phyloP scores from a whole-genome alignment of 164 flowering plant genomes.

The Litsea cubeba region DNA sequence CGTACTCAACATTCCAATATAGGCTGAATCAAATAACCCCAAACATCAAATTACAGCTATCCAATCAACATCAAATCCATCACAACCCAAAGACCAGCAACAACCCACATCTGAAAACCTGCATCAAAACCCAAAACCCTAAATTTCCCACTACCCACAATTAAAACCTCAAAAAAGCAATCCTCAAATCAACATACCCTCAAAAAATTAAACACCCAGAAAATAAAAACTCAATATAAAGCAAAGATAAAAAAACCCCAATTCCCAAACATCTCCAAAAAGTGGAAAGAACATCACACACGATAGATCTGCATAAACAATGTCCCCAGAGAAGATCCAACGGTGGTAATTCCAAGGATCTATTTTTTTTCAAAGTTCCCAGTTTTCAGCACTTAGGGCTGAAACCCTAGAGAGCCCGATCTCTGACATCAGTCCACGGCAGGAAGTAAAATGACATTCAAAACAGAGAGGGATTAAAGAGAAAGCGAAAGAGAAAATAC shows the following conservation, averaged over 20 bases:
- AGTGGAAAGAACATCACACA: slow-evolving; percentile 2
- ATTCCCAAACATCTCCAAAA: background rate
- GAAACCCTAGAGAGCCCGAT: slow-evolving; percentile 25
- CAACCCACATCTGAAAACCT: background rate
- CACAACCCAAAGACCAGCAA: background rate
- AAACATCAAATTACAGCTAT: background rate
- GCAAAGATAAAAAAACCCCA: slow-evolving; percentile 1
- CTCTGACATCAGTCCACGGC: slow-evolving; percentile 5
- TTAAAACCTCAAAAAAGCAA: background rate
- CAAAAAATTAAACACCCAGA: background rate
- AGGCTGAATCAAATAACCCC: background rate
- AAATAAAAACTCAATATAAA: background rate
- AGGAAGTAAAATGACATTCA: slow-evolving; percentile 10
- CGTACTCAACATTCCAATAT: too few species aligned
- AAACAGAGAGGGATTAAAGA: background rate
- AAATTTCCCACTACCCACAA: background rate
- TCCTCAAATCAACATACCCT: background rate
- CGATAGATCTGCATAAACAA: slow-evolving; percentile 9
- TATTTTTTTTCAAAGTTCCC: background rate
- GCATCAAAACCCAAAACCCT: background rate
- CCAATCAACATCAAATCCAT: background rate
- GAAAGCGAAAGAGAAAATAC: slow-evolving; percentile 11
- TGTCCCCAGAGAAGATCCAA: background rate
- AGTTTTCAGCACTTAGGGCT: slow-evolving; percentile 3
- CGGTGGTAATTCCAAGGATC: slow-evolving; percentile 2